Conservation (phyloP, 164 flowering plant species). For the Nymphaea thermarum region DNA sequence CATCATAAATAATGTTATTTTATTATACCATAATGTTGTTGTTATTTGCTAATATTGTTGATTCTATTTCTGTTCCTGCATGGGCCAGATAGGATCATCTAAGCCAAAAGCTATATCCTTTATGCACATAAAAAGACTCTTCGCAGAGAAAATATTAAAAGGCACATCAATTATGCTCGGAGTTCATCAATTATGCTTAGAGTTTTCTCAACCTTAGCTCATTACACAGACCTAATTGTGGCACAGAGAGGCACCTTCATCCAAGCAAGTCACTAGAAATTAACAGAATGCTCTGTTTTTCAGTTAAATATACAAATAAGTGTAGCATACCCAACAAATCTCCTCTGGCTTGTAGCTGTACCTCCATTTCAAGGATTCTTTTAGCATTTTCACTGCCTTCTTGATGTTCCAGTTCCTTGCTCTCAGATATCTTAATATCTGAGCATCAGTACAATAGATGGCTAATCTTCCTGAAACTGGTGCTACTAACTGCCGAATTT, state of each 20-base stretch:
- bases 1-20: no score
- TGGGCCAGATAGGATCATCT: no score
- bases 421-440: conserved; percentile 49
- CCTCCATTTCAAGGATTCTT: conserved; percentile 86
- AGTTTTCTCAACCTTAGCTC: no score
- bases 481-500: conserved; percentile 52
- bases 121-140: no score
- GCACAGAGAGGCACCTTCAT: not conserved
- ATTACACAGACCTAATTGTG: not conserved
- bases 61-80: no score
- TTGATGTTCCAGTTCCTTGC: conserved; percentile 85
- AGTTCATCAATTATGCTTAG: no score
- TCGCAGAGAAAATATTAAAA: no score
- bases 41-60: no score
- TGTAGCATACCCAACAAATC: conserved; percentile 67
- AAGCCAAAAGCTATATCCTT: no score
- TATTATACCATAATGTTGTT: no score
- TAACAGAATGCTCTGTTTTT: not conserved
- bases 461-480: conserved; percentile 42
- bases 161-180: no score
- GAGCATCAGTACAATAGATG: conserved; percentile 64
- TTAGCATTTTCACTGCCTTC: conserved; percentile 85
- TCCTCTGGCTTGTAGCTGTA: conserved; percentile 75
- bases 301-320: not conserved
- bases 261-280: not conserved